These are phyloP conservation scores for Phellinidium pouzarii DNA, from an alignment of 1,284 basidiomycete genomes.

Conservation along the genomic window DNA sequence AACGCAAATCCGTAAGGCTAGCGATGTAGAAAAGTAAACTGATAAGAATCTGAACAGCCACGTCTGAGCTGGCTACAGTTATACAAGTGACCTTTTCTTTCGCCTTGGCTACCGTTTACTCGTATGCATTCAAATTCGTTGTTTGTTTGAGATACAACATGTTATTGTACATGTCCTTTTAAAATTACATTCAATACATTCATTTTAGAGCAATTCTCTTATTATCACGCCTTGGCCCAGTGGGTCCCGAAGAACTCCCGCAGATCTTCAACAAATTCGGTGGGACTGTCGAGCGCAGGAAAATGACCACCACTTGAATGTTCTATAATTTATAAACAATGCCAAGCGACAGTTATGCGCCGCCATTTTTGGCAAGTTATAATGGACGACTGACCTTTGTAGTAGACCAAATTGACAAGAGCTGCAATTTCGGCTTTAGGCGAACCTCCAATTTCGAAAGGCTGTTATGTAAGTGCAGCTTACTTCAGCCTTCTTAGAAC, in stretches of 20 bases:
- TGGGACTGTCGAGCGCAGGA: slow-evolving; percentile 14
- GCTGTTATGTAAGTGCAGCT: slow-evolving; percentile 11
- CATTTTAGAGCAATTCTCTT: neutral
- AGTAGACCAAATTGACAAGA: slow-evolving; percentile 19
- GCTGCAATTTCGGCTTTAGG: slow-evolving; percentile 15
- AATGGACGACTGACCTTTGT: slow-evolving; percentile 16
- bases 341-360: neutral
- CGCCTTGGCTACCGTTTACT: too few relatives aligned
- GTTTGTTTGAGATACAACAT: too few relatives aligned
- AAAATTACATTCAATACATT: neutral
- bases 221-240: neutral
- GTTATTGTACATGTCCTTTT: neutral
- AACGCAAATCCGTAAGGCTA: too few relatives aligned
- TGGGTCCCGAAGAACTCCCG: slow-evolving; percentile 11
- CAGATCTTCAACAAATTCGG: slow-evolving; percentile 12
- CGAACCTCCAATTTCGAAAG: slow-evolving; percentile 20
- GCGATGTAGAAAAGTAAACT: too few relatives aligned
- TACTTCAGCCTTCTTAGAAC: neutral
- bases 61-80: too few relatives aligned
- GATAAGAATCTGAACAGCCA: too few relatives aligned
- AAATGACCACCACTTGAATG: slow-evolving; percentile 16
- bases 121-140: too few relatives aligned
- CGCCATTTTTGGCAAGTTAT: neutral
- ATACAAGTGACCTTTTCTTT: too few relatives aligned
- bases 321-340: slow-evolving; percentile 7